Conservation (phyloP, 2,329 filamentous ascomycete species). For the Endocalyx cinctus region DNA sequence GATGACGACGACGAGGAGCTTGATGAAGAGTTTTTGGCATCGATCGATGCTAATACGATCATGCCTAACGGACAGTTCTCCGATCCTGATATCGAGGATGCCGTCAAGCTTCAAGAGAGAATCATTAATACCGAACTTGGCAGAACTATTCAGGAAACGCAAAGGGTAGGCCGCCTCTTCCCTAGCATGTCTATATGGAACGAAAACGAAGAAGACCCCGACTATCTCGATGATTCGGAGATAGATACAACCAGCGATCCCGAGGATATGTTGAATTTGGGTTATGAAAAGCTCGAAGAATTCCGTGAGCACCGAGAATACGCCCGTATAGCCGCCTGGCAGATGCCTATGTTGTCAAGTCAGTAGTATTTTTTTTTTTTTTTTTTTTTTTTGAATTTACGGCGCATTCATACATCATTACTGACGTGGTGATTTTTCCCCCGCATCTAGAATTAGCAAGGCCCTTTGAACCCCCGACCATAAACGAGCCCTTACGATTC, state of each 20-base stretch:
- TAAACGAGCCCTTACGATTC: conserved; percentile 75
- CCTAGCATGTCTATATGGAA: conserved; percentile 18
- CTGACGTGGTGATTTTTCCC: conserved; percentile 11
- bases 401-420: too few species aligned
- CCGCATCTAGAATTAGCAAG: conserved; percentile 76
- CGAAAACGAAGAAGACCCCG: conserved; percentile 23
- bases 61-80: conserved; percentile 6
- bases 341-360: conserved; percentile 89
- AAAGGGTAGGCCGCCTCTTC: conserved; percentile 1
- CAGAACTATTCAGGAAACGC: conserved; percentile 1
- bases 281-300: conserved; percentile 81
- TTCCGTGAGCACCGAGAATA: conserved; percentile 87
- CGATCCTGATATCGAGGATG: conserved; percentile 3
- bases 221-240: too few species aligned
- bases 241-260: too few species aligned
- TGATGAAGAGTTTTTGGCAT: conserved; percentile 10
- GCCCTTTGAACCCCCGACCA: conserved; percentile 68
- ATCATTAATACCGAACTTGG: conserved; percentile 3
- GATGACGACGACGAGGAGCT: conserved; percentile 13
- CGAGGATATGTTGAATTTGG: conserved; percentile 62
- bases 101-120: conserved; percentile 10
- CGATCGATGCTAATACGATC: conserved; percentile 6
- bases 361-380: conserved; percentile 35
- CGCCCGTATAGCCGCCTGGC: conserved; percentile 83
- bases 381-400: not conserved